Conservation (phyloP, 306 rosid species). For the Castanea sativa region DNA sequence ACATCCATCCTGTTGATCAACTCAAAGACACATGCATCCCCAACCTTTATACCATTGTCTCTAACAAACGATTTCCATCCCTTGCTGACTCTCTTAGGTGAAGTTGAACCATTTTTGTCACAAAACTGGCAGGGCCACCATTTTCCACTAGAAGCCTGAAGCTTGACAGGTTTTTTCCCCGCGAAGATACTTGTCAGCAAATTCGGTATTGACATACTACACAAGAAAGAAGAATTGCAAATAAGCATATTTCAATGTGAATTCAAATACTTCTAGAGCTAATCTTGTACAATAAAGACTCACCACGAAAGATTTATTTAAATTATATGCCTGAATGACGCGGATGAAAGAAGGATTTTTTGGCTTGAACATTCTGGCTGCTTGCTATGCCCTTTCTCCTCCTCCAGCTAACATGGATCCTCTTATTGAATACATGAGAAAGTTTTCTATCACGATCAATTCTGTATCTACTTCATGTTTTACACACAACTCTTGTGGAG, state of each 20-base stretch:
- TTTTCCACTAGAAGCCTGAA: neutral
- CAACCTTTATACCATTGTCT: constrained; percentile 5
- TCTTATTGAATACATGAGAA: neutral
- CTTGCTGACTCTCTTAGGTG: neutral
- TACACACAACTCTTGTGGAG: neutral
- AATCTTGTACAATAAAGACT: neutral
- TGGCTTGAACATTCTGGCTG: neutral
- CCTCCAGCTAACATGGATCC: neutral
- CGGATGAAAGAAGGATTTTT: constrained; percentile 10
- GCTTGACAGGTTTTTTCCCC: neutral
- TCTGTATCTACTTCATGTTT: neutral
- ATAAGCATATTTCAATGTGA: too few relatives aligned
- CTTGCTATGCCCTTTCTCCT: neutral
- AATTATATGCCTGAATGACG: neutral
- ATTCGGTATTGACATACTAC: constrained; percentile 8
- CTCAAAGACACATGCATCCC: constrained; percentile 39
- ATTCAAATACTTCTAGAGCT: neutral
- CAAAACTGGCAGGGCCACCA: neutral
- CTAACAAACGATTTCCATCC: constrained; percentile 22
- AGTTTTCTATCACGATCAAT: too few relatives aligned
- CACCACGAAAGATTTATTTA: neutral
- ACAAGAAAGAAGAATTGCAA: neutral
- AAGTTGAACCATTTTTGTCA: too few relatives aligned
- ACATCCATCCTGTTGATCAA: constrained; percentile 7
- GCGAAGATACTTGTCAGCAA: constrained; percentile 3